Base-by-base conservation (phyloP, 345 rosid species). In the Aegle marmelos region DNA sequence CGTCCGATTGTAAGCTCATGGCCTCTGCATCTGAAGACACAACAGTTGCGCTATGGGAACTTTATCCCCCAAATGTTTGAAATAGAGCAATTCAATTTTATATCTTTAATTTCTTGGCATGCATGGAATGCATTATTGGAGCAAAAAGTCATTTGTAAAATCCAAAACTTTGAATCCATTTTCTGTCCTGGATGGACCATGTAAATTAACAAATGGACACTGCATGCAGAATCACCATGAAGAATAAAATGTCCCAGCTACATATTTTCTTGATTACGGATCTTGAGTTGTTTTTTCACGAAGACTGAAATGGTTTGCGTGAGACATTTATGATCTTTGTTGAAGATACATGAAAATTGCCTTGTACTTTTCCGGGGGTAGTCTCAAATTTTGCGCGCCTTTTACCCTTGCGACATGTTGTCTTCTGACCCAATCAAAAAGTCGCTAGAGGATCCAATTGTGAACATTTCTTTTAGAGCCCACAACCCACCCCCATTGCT, bases 1-100 rank as follows among this genome's bases (percentile, higher is more conserved):
- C 99, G 25, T 73, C 79, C 19, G 91, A 91, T 79, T 85, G 88
- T 79, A 92, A 89, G 87, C 78, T 88, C 36, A 80, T 91, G 97
- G 97, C 97, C 10, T 92, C 99, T 70, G 86, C 95, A 21, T 96
- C 97, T 60, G 93, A 92, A 84, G 97, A 96, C 79, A 79, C 90
- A 6, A 91, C 94, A 7, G 86, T 96, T 57, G 97, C 97, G 7
- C 78, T 96, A 30, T 94, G 99, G 99, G 92, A 90, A 82, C 90
- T 94, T 59, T 94, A 94, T 81, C 93, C 97, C 79, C 97, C 97
- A 27, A 82, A 70, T 16, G 73, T 76, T 45, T 80, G 83, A 82
- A 70, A 33, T 79, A 75, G 72, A 70, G 61, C 48, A 50, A 31
- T 28, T 7, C 21, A 28, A 19, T 6, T 27, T 48, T 63, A 22